A percentile compares a stretch with the other conserved stretches of the same genome.
Conservation (phyloP, 768 basidiomycete species). For the Clathrus columnatus region DNA sequence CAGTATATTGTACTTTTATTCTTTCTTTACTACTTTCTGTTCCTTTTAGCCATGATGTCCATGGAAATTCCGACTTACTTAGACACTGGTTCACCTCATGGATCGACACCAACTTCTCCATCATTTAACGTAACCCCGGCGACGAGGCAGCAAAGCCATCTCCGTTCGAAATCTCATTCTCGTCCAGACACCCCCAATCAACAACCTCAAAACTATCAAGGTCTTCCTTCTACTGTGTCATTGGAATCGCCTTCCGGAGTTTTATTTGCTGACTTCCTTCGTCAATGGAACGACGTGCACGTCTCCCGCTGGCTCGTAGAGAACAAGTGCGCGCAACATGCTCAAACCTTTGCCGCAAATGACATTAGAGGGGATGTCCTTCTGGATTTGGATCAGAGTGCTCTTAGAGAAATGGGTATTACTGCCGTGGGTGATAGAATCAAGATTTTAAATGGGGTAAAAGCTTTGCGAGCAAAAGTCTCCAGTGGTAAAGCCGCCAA, state of each 20-base stretch:
- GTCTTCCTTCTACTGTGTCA: constrained; percentile 17
- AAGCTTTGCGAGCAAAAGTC: constrained; percentile 58
- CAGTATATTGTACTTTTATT: constrained; percentile 26
- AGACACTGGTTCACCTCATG: constrained; percentile 17
- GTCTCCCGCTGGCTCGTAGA: constrained; percentile 73
- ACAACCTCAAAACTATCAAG: constrained; percentile 36
- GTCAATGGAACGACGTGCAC: constrained; percentile 56
- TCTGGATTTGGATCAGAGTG: constrained; percentile 81
- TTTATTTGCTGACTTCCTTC: constrained; percentile 46
- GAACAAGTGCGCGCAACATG: constrained; percentile 63
- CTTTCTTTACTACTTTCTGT: constrained; percentile 27
- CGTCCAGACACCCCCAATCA: constrained; percentile 29
- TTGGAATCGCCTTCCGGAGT: constrained; percentile 53
- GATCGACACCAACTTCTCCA: constrained; percentile 12
- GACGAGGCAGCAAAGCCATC: constrained; percentile 16
- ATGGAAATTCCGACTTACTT: constrained; percentile 21
- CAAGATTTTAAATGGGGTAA: constrained; percentile 79
- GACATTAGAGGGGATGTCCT: constrained; percentile 91
- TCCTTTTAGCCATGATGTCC: constrained; percentile 18
- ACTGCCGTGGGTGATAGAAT: constrained; percentile 86
- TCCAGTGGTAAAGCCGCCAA: constrained; percentile 1
- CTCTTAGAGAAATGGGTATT: constrained; percentile 87
- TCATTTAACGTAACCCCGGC: constrained; percentile 15
- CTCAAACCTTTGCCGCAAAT: constrained; percentile 64
- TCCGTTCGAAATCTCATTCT: constrained; percentile 16